Evolutionary conservation across 495 filamentous ascomycete species (phyloP), one percentile per base, ranked within the genome.

Genomic region (Penicillium turbatum): DNA sequence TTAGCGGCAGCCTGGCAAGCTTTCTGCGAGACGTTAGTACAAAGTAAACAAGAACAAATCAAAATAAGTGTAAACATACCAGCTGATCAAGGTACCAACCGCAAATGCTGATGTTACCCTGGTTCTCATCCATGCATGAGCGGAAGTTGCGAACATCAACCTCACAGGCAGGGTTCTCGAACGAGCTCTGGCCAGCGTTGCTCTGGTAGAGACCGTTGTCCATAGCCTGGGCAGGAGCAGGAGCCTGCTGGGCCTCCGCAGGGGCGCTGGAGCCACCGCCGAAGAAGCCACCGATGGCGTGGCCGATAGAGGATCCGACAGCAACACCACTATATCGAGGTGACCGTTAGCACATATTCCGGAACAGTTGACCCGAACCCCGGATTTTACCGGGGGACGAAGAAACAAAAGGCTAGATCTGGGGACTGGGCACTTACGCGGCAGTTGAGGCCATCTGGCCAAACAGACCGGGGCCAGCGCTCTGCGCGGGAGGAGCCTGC

Each of bases 1-100:
- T 79, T 87, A 48, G 92, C 88, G 62, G 92, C 90, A 62, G 79
- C 75, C 81, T 97, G 92, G 81, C 92, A 97, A 46, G 92, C 89
- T 81, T 96, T 96, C 84, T 86, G 54, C 63, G 55, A 30, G 26
- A 29, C 37, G 19, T 73, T 70, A 64, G 70, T 68, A 48, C 45
- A 6, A 19, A 26, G 39, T 26, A 24, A 26, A 44, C 30, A 35
- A 29, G 16, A 19, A 6, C 8, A 41, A 13, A 38, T 44, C 30
- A 17, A 32, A 45, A 10, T 15, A 35, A 42, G 30, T 34, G 36
- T 37, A 57, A 53, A 71, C 70, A 46, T 72, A 84, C 79, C 69
- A 98, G 77, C 82, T 98, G 93, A 72, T 97, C 92, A 62, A 98
- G 72, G 70, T 98, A 98, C 93, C 93, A 98, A 56, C 86, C 84